These are phyloP conservation scores for Ilex asprella DNA, from an alignment of 257 asterid species.

Conservation along the genomic window DNA sequence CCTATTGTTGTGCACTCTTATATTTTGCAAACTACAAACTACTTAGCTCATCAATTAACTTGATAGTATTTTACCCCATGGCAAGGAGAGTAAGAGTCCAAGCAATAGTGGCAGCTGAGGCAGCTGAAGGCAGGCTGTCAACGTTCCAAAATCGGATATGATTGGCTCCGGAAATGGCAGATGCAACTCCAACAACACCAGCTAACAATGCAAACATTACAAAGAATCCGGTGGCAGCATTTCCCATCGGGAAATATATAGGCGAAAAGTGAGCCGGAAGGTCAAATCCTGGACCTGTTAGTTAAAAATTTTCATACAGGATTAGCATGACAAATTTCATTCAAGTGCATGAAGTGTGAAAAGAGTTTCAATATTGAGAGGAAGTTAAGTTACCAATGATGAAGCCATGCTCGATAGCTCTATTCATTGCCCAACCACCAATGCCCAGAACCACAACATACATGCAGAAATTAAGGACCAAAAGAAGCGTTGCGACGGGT, in stretches of 20 bases:
- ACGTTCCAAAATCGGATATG: slow-evolving; percentile 54
- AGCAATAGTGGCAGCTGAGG: slow-evolving; percentile 61
- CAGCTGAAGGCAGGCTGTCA: slow-evolving; percentile 58
- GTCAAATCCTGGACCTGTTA: slow-evolving; percentile 55
- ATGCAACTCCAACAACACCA: slow-evolving; percentile 71
- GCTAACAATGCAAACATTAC: slow-evolving; percentile 69
- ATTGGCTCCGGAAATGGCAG: slow-evolving; percentile 57
- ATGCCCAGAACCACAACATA: slow-evolving; percentile 60
- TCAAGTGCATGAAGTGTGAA: not conserved
- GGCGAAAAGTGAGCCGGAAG: slow-evolving; percentile 91
- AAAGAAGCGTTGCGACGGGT: slow-evolving; percentile 57
- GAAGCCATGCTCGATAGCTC: slow-evolving; percentile 74
- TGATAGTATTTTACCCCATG: slow-evolving; percentile 54
- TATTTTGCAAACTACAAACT: too few relatives aligned
- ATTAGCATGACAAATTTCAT: not conserved
- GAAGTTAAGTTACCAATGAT: slow-evolving; percentile 43
- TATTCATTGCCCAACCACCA: slow-evolving; percentile 73
- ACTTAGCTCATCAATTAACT: not conserved
- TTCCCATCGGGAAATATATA: slow-evolving; percentile 80
- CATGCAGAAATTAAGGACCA: slow-evolving; percentile 88
- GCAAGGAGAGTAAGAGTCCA: slow-evolving; percentile 88
- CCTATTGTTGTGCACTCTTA: too few relatives aligned
- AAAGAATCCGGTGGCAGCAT: slow-evolving; percentile 90
- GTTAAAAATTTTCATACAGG: not conserved
- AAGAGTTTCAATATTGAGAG: not conserved